Percentiles rank a stretch among this genome's conserved stretches.
phyloP scores from a whole-genome alignment of 306 rosid genomes.

The Acacia acuminata region DNA sequence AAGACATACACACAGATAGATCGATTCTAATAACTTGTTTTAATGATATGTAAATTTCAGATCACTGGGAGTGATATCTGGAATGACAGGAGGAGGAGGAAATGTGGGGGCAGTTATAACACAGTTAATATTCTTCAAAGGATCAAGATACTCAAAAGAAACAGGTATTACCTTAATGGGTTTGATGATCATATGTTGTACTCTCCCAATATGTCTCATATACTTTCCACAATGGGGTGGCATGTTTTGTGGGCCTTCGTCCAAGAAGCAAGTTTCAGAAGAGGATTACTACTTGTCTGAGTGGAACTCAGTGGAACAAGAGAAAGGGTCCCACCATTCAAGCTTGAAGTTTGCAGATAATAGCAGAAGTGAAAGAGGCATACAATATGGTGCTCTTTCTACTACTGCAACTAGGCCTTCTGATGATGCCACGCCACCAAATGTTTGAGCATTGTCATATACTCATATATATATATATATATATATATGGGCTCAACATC shows the following conservation, averaged over 20 bases:
- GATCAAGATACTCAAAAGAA: constrained; percentile 75
- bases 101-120: constrained; percentile 89
- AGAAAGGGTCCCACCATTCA: constrained; percentile 64
- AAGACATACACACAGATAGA: background rate
- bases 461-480: too few species aligned
- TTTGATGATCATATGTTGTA: constrained; percentile 72
- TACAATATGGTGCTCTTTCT: constrained; percentile 9
- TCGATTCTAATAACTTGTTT: background rate
- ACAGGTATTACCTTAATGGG: constrained; percentile 91
- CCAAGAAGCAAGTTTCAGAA: constrained; percentile 43
- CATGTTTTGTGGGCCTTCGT: constrained; percentile 70
- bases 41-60: constrained; percentile 37
- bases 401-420: constrained; percentile 32
- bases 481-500: constrained; percentile 22
- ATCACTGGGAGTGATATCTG: constrained; percentile 83
- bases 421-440: constrained; percentile 27
- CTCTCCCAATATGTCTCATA: constrained; percentile 63
- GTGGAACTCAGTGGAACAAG: constrained; percentile 70
- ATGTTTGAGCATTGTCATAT: background rate
- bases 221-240: constrained; percentile 98
- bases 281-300: constrained; percentile 86
- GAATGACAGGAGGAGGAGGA: constrained; percentile 98
- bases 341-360: constrained; percentile 84
- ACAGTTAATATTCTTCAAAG: constrained; percentile 82
- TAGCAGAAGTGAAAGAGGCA: constrained; percentile 69